These are phyloP conservation scores for Nicotiana tomentosiformis DNA, from an alignment of 257 asterid genomes.

Conservation along the genomic window DNA sequence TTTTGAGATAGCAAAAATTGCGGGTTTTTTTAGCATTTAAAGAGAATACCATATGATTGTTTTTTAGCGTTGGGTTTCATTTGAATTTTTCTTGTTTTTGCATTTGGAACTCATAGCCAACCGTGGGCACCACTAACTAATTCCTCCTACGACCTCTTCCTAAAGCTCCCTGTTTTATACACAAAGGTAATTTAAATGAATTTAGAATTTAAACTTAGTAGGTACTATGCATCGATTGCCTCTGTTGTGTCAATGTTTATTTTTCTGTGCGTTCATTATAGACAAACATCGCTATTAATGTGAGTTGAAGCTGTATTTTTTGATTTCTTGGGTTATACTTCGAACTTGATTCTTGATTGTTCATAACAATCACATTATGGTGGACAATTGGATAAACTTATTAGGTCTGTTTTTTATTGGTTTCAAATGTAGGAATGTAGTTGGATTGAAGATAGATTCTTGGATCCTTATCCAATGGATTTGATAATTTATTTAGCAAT, in stretches of 20 bases:
- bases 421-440: too few relatives aligned
- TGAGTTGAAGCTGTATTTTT: too few relatives aligned
- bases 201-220: background rate
- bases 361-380: background rate
- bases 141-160: background rate
- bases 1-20: background rate
- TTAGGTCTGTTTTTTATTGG: too few relatives aligned
- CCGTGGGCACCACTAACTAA: constrained; percentile 2
- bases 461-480: background rate
- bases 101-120: background rate
- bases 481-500: background rate
- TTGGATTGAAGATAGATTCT: too few relatives aligned
- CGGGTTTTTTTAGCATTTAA: background rate
- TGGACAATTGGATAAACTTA: too few relatives aligned
- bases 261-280: background rate
- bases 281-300: background rate
- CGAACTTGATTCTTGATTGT: background rate
- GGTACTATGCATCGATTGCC: too few relatives aligned
- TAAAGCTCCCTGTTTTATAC: background rate
- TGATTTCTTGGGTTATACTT: too few relatives aligned
- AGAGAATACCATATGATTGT: background rate
- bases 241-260: background rate
- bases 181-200: background rate
- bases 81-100: background rate
- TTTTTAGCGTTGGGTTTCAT: background rate